A percentile compares a stretch with the other conserved stretches of the same genome.
These are phyloP conservation scores for Polytolypa hystricis DNA, from an alignment of 2,329 filamentous ascomycete species.

Conservation along the genomic window DNA sequence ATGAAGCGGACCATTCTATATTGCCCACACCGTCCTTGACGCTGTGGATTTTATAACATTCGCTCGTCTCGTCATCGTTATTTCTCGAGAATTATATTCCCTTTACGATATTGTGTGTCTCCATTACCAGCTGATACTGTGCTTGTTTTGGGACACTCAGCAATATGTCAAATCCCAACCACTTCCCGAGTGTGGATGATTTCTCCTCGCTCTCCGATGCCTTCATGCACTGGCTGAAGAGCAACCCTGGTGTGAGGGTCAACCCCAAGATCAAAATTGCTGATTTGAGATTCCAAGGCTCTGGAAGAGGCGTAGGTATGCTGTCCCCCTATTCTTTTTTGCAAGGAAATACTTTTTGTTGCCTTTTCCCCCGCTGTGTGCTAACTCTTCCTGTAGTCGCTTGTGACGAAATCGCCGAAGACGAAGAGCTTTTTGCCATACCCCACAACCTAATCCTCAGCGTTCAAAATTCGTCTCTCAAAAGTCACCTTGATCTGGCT, in stretches of 20 bases:
- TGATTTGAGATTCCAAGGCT: conserved; percentile 45
- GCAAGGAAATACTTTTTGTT: conserved; percentile 10
- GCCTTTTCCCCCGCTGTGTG: conserved; percentile 15
- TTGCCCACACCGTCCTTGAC: conserved; percentile 10
- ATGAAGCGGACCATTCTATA: conserved; percentile 14
- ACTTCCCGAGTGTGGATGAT: conserved; percentile 24
- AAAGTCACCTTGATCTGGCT: conserved; percentile 44
- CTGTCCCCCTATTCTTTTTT: conserved; percentile 15
- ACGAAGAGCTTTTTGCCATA: conserved; percentile 71
- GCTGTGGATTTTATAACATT: conserved; percentile 6
- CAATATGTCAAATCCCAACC: conserved; percentile 25
- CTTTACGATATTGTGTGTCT: conserved; percentile 1
- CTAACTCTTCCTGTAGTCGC: conserved; percentile 48
- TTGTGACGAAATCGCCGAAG: conserved; percentile 54
- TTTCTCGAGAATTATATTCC: conserved; percentile 8
- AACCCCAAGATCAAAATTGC: conserved; percentile 47
- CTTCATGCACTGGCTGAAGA: conserved; percentile 49
- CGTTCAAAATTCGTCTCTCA: conserved; percentile 59
- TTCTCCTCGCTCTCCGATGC: conserved; percentile 37
- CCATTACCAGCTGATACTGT: neutral
- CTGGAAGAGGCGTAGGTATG: conserved; percentile 55
- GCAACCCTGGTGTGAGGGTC: conserved; percentile 41
- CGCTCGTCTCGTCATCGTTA: conserved; percentile 10
- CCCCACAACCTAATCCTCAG: conserved; percentile 62
- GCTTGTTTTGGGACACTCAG: neutral